Evolutionary conservation across 2,329 filamentous ascomycete species (phyloP).

Genomic region (Pyricularia sp.): DNA sequence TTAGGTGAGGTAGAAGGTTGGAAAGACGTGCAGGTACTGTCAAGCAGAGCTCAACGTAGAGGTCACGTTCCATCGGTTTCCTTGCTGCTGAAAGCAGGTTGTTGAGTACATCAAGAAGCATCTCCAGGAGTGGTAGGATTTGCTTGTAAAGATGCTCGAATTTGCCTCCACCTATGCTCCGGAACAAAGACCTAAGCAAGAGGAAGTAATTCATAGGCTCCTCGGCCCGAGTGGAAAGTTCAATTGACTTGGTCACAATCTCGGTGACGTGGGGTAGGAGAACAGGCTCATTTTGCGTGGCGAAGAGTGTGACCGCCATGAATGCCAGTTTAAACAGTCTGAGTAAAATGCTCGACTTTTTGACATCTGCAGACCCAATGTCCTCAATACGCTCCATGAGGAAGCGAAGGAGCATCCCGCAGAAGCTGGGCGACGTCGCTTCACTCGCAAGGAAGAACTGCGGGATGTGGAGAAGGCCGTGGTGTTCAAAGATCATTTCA

Average conservation of each 20-base stretch:
- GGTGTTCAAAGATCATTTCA: constrained; percentile 95
- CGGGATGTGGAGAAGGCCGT: constrained; percentile 82
- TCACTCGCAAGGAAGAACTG: constrained; percentile 99
- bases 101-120: constrained; percentile 94
- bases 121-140: constrained; percentile 88
- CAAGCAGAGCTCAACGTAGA: constrained; percentile 93
- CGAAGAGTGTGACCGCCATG: constrained; percentile 97
- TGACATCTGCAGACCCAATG: constrained; percentile 81
- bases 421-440: constrained; percentile 93
- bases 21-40: constrained; percentile 91
- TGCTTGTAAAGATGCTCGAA: constrained; percentile 99
- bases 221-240: constrained; percentile 86
- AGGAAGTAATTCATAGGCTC: constrained; percentile 99
- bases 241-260: constrained; percentile 94
- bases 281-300: constrained; percentile 87
- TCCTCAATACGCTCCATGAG: constrained; percentile 94
- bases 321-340: constrained; percentile 96
- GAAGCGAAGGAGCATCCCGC: constrained; percentile 94
- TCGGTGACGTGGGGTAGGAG: constrained; percentile 91
- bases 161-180: constrained; percentile 91
- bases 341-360: constrained; percentile 83
- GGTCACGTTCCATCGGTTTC: constrained; percentile 79
- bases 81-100: constrained; percentile 82
- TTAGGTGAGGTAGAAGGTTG: constrained; percentile 87
- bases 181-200: constrained; percentile 78